These are phyloP conservation scores for Sporothrix schenckii DNA, from an alignment of 2,329 filamentous ascomycete species.

Conservation along the genomic window DNA sequence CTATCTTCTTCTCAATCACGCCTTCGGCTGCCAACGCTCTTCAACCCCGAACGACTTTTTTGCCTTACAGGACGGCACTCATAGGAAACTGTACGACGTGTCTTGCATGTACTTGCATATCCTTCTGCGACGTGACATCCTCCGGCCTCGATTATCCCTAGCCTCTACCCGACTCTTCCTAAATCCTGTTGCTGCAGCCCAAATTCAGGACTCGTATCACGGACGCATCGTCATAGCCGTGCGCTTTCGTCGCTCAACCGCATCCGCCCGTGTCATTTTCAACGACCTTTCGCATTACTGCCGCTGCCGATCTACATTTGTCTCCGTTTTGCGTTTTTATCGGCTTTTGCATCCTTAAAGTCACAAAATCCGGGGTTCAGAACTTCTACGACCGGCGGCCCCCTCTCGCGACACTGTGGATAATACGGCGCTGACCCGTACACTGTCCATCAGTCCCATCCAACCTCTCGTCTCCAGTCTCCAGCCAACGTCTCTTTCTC, in stretches of 20 bases:
- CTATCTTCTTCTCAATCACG: conserved; percentile 27
- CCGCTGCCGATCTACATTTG: not conserved
- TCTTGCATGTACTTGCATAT: conserved; percentile 11
- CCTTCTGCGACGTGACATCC: not conserved
- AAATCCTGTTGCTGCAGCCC: conserved; percentile 23
- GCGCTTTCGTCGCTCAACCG: conserved; percentile 1
- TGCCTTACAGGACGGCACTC: not conserved
- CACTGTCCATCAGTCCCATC: conserved; percentile 17
- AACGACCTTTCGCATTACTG: not conserved
- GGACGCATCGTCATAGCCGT: conserved; percentile 15
- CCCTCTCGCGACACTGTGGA: conserved; percentile 8
- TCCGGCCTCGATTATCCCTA: conserved; percentile 23
- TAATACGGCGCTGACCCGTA: conserved; percentile 22
- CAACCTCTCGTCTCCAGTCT: not conserved
- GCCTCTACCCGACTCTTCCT: conserved; percentile 12
- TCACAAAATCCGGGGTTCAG: not conserved
- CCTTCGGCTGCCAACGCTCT: conserved; percentile 16
- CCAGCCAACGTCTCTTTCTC: not conserved
- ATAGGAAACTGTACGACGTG: not conserved
- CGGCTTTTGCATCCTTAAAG: too few species aligned
- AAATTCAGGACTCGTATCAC: conserved; percentile 26
- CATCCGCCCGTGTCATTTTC: not conserved
- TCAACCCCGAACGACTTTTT: not conserved
- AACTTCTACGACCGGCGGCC: not conserved
- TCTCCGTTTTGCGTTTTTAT: too few species aligned